Evolutionary conservation across 192 early-diverging fungal genomes (phyloP).

Genomic region (Funneliformis mosseae): DNA sequence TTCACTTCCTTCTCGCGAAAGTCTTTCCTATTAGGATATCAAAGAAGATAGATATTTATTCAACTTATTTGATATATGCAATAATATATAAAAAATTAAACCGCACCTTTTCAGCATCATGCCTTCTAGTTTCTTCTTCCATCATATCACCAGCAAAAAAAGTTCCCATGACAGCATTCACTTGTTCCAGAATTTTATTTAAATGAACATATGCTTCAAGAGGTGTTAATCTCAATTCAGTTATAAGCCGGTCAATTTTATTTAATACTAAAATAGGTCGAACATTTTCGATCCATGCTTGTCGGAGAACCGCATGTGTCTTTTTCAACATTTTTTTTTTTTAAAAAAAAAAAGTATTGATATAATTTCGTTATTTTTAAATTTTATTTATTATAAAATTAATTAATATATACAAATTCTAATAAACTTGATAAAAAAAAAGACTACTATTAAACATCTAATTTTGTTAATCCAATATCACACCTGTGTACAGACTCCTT

Average conservation of each 20-base stretch:
- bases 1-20: background rate
- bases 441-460: background rate
- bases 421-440: background rate
- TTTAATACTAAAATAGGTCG: constrained; percentile 94
- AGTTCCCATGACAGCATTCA: constrained; percentile 94
- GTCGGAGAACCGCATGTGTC: constrained; percentile 93
- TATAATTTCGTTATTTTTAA: constrained; percentile 11
- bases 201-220: constrained; percentile 91
- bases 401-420: constrained; percentile 10
- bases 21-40: constrained; percentile 12
- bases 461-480: background rate
- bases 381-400: background rate
- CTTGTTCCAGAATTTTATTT: constrained; percentile 94
- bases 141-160: constrained; percentile 90
- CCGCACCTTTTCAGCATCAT: constrained; percentile 42
- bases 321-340: constrained; percentile 35
- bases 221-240: constrained; percentile 90
- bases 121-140: constrained; percentile 72
- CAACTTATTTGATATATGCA: background rate
- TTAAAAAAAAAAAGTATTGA: background rate
- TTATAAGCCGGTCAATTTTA: constrained; percentile 96
- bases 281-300: constrained; percentile 93
- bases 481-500: constrained; percentile 98
- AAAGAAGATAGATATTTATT: background rate
- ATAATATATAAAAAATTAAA: background rate